A percentile compares a stretch with the other conserved stretches of the same genome.
Evolutionary conservation across 106 monocot species (phyloP).

Genomic region (Phalaenopsis aphrodite): DNA sequence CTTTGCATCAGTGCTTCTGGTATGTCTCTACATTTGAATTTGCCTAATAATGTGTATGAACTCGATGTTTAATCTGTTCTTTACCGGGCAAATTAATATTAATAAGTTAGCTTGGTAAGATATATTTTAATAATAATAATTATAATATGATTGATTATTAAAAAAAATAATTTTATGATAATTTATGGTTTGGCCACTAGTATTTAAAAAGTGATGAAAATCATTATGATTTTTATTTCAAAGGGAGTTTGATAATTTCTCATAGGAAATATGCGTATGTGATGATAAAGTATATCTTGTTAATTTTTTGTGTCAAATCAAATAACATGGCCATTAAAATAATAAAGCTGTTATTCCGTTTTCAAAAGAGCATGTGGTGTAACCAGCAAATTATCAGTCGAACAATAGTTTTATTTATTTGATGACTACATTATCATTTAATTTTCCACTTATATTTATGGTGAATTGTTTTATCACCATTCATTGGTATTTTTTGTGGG

Average conservation of each 20-base stretch:
- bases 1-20: conserved; percentile 14
- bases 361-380: too few species aligned
- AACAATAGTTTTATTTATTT: too few species aligned
- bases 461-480: too few species aligned
- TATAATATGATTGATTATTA: not conserved
- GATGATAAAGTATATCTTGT: not conserved
- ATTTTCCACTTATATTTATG: too few species aligned
- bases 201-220: not conserved
- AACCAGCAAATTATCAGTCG: too few species aligned
- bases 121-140: not conserved
- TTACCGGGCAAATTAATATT: not conserved
- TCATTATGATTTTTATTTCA: not conserved
- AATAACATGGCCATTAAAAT: not conserved
- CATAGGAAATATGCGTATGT: not conserved
- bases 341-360: not conserved
- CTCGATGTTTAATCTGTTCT: not conserved
- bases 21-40: conserved; percentile 11
- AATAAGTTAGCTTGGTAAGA: not conserved
- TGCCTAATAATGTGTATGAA: not conserved
- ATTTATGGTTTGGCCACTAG: not conserved
- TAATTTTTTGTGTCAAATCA: not conserved
- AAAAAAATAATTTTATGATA: not conserved
- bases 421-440: too few species aligned
- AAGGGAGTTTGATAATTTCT: not conserved
- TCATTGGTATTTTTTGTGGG: too few species aligned